Conservation (phyloP, 148 eudicot species). For the Hydrangea macrophylla region DNA sequence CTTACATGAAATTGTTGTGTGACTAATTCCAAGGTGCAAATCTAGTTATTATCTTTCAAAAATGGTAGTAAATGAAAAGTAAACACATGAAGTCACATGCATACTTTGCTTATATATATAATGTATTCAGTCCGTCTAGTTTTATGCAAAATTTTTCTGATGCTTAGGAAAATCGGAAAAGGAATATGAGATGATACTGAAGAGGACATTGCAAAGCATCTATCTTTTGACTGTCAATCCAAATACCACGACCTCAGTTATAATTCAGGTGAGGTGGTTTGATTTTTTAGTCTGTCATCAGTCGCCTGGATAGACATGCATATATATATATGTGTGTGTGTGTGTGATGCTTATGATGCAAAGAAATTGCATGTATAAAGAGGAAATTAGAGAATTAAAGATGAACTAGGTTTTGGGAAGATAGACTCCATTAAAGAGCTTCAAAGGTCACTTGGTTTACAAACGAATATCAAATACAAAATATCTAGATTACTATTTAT, state of each 20-base stretch:
- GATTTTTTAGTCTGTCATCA: neutral
- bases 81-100: neutral
- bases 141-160: conserved; percentile 4
- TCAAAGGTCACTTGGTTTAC: too few relatives aligned
- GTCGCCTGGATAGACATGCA: neutral
- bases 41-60: neutral
- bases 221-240: conserved; percentile 75
- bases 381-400: too few relatives aligned
- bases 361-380: too few relatives aligned
- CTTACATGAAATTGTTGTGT: neutral
- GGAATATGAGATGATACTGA: conserved; percentile 86
- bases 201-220: conserved; percentile 85
- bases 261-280: conserved; percentile 59
- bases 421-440: too few relatives aligned
- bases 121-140: neutral
- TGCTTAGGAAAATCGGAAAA: conserved; percentile 74
- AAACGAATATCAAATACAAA: too few relatives aligned
- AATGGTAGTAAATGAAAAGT: neutral
- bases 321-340: too few relatives aligned
- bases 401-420: too few relatives aligned
- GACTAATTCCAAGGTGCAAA: neutral
- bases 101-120: neutral
- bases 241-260: conserved; percentile 79
- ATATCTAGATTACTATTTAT: too few relatives aligned
- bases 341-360: too few relatives aligned